These are phyloP conservation scores for Ganoderma multipileum DNA, from an alignment of 1,284 basidiomycete species.

Conservation along the genomic window DNA sequence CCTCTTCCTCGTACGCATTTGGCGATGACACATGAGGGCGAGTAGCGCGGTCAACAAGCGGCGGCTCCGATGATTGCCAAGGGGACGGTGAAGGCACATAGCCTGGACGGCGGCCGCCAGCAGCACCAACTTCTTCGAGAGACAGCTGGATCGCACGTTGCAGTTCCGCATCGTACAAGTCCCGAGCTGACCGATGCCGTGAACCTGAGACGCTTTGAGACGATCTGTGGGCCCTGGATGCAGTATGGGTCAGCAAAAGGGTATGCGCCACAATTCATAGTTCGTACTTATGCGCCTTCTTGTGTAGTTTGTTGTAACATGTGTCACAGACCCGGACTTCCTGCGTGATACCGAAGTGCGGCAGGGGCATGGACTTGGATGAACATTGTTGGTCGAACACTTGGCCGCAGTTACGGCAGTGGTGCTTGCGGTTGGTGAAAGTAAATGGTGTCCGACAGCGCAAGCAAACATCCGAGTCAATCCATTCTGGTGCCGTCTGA, in stretches of 20 bases:
- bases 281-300: slow-evolving; percentile 47
- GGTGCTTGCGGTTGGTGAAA: slow-evolving; percentile 98
- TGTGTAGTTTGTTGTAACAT: slow-evolving; percentile 80
- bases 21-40: slow-evolving; percentile 48
- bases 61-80: slow-evolving; percentile 77
- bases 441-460: slow-evolving; percentile 92
- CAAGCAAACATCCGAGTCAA: slow-evolving; percentile 94
- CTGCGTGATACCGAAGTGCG: slow-evolving; percentile 94
- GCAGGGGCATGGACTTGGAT: slow-evolving; percentile 83
- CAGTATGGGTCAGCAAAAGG: not conserved
- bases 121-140: slow-evolving; percentile 76
- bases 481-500: slow-evolving; percentile 93
- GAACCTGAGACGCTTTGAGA: slow-evolving; percentile 55
- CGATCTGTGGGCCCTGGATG: slow-evolving; percentile 49
- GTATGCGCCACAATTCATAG: not conserved
- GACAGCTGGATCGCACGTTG: slow-evolving; percentile 94
- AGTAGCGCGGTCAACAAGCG: slow-evolving; percentile 59
- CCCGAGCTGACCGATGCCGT: slow-evolving; percentile 63
- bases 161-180: slow-evolving; percentile 87
- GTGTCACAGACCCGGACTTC: slow-evolving; percentile 95
- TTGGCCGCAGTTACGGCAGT: slow-evolving; percentile 97
- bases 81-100: slow-evolving; percentile 71
- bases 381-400: slow-evolving; percentile 97
- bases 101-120: slow-evolving; percentile 59
- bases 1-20: slow-evolving; percentile 62